Evolutionary conservation across 345 rosid genomes (phyloP).

Genomic region (Odontarrhena argentea): DNA sequence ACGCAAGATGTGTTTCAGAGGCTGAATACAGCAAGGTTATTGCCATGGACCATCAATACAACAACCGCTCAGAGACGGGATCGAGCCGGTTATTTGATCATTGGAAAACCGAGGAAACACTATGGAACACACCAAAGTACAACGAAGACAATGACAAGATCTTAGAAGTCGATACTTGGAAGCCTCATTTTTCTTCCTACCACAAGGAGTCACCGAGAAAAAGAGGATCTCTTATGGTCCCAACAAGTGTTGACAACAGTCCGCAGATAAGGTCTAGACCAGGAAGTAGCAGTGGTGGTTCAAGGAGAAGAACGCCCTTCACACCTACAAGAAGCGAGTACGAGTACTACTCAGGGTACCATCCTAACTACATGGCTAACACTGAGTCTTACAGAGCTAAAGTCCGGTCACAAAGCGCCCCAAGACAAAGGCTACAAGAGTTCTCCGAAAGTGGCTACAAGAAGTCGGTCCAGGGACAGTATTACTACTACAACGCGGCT

Average conservation of each 20-base stretch:
- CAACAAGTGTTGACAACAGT: conserved; percentile 64
- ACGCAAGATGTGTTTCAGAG: conserved; percentile 34
- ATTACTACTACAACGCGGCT: conserved; percentile 38
- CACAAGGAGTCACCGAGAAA: conserved; percentile 60
- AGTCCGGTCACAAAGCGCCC: conserved; percentile 90
- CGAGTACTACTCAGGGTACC: conserved; percentile 53
- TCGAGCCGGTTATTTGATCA: conserved; percentile 65
- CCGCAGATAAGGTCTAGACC: conserved; percentile 73
- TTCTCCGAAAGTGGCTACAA: conserved; percentile 41
- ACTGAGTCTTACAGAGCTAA: conserved; percentile 87
- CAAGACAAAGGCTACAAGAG: conserved; percentile 81
- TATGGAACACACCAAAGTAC: conserved; percentile 44
- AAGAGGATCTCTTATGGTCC: conserved; percentile 45
- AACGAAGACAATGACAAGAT: conserved; percentile 69
- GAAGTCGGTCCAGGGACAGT: conserved; percentile 48
- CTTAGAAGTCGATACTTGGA: conserved; percentile 96
- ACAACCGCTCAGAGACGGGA: conserved; percentile 44
- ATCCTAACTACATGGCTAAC: conserved; percentile 91
- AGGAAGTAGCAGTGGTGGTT: conserved; percentile 59
- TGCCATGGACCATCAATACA: conserved; percentile 38
- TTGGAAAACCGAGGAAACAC: conserved; percentile 72
- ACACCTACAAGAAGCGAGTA: conserved; percentile 81
- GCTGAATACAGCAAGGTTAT: conserved; percentile 41
- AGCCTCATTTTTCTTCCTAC: conserved; percentile 56
- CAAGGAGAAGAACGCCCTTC: conserved; percentile 69